phyloP scores from a whole-genome alignment of 805 yeast genomes.

The Candida andamanensis region DNA sequence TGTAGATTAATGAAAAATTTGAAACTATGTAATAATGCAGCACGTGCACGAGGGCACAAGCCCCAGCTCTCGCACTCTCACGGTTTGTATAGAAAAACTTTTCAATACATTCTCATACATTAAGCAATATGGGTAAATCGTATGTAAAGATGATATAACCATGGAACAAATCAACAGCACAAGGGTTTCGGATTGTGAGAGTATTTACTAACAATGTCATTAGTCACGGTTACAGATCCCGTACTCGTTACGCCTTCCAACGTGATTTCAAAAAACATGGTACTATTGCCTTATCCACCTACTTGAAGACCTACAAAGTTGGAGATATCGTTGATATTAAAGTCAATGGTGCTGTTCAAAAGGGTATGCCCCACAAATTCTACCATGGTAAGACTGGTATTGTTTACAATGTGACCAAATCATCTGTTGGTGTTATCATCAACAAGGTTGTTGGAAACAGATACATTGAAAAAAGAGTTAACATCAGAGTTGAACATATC shows the following conservation, averaged over 20 bases:
- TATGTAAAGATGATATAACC: too few species aligned
- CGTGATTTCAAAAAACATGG: constrained; percentile 99
- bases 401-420: constrained; percentile 97
- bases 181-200: neutral
- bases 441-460: constrained; percentile 99
- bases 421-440: constrained; percentile 96
- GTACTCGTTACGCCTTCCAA: constrained; percentile 99
- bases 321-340: constrained; percentile 99
- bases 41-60: constrained; percentile 2
- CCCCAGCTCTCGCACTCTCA: too few species aligned
- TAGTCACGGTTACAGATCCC: constrained; percentile 97
- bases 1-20: too few species aligned
- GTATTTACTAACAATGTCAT: constrained; percentile 2
- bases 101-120: too few species aligned
- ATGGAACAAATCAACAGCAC: neutral
- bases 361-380: constrained; percentile 99
- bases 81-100: too few species aligned
- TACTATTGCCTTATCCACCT: constrained; percentile 87
- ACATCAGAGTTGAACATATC: constrained; percentile 97
- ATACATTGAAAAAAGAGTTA: constrained; percentile 97
- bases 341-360: constrained; percentile 98
- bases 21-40: too few species aligned
- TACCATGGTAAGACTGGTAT: constrained; percentile 99
- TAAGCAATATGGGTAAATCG: constrained; percentile 36
- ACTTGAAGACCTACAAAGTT: constrained; percentile 96